Conservation (phyloP, 2,329 filamentous ascomycete genomes). For the Exophiala mesophila region DNA sequence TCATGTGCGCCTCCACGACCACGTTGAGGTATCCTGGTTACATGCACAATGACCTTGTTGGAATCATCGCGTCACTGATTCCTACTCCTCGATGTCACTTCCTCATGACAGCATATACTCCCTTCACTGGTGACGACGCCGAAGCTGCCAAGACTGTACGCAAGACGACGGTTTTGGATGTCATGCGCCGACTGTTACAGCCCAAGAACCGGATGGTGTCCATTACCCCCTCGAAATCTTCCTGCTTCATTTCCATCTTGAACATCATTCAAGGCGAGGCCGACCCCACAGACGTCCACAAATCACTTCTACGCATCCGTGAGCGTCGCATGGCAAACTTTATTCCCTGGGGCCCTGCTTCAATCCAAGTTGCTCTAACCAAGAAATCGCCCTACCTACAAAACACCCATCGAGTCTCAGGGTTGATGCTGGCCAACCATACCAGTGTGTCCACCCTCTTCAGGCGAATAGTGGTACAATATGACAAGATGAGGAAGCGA, state of each 20-base stretch:
- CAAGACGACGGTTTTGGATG: conserved; percentile 95
- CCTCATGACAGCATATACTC: conserved; percentile 96
- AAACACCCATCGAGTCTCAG: conserved; percentile 89
- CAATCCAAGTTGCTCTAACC: conserved; percentile 93
- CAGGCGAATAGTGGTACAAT: conserved; percentile 86
- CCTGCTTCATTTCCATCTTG: conserved; percentile 97
- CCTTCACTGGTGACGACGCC: conserved; percentile 92
- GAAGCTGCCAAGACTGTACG: conserved; percentile 96
- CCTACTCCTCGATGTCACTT: conserved; percentile 97
- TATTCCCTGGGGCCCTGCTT: conserved; percentile 96
- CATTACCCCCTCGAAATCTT: conserved; percentile 89
- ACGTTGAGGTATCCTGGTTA: conserved; percentile 96
- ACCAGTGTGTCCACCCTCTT: conserved; percentile 96
- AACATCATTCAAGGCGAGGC: conserved; percentile 99
- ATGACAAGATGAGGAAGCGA: conserved; percentile 88
- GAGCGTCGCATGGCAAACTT: conserved; percentile 92
- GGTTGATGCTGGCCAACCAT: conserved; percentile 96
- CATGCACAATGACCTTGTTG: conserved; percentile 99
- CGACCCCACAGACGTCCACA: conserved; percentile 95
- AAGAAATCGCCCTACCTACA: conserved; percentile 95
- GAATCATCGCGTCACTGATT: conserved; percentile 91
- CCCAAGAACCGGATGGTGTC: conserved; percentile 99
- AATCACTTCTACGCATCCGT: conserved; percentile 90
- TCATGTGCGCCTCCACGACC: conserved; percentile 97
- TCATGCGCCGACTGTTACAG: conserved; percentile 91